Evolutionary conservation across 164 flowering plant genomes (phyloP), one percentile per base, ranked within the genome.

Genomic region (Chimonanthus praecox): DNA sequence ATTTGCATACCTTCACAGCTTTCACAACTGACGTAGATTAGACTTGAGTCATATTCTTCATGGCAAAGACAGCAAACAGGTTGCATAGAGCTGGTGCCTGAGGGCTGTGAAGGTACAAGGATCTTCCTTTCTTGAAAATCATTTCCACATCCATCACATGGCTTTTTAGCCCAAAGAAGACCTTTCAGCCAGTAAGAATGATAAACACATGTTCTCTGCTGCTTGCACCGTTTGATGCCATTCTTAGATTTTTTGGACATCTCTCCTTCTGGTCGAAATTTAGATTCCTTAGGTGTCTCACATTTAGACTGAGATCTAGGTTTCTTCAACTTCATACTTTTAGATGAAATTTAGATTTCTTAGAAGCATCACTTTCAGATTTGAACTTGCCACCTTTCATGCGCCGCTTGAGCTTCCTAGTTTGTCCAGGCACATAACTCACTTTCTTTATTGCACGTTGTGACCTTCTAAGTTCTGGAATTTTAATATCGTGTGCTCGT

Each of bases 161-260:
- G 83, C 77, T 80, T 92, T 80, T 83, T 83, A 70, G 92, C 86
- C 48, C 90, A 72, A 47, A 47, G 78, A 48, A 95, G 86, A 64
- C 99, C 99, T 78, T 92, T 88, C 47, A 86, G 82, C 99, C 99
- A 95, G 84, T 84, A 93, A 76, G 88, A 75, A 76, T 78, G 80
- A 71, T 66, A 75, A 69, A 80, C 77, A 11, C 45, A 60, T 43
- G 93, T 82, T 80, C 97, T 87, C 78, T 79, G 86, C 79, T 72
- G 67, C 72, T 83, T 92, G 79, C 72, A 77, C 78, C 80, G 82
- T 74, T 82, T 76, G 43, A 79, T 69, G 48, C n/a, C 67, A 69
- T 76, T 78, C 74, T 77, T 77, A 58, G 79, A 72, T 71, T 80
- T 84, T 58, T 70, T 80, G 54, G 71, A n/a, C 3, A 46, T 65